These are phyloP conservation scores for Xerocomellus amylosporus DNA, from an alignment of 768 basidiomycete species.

Conservation along the genomic window DNA sequence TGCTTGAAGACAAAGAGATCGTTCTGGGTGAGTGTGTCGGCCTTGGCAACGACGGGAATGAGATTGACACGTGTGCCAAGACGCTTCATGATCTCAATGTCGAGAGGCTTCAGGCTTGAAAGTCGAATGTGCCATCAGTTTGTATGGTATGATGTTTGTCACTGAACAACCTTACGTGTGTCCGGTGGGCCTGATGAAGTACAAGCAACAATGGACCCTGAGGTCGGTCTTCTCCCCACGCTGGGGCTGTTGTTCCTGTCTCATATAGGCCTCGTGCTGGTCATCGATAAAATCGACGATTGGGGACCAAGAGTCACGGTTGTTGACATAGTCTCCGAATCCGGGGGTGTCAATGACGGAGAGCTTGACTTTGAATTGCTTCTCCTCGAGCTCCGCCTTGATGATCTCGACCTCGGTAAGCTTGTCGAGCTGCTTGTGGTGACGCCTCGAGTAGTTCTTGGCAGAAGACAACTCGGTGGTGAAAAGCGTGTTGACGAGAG, in stretches of 20 bases:
- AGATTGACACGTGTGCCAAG: constrained; percentile 97
- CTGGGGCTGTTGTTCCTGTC: constrained; percentile 99
- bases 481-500: constrained; percentile 98
- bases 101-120: constrained; percentile 81
- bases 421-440: constrained; percentile 97
- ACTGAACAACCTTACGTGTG: constrained; percentile 69
- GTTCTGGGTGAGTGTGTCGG: constrained; percentile 93
- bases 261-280: constrained; percentile 94
- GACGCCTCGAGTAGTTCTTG: constrained; percentile 87
- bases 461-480: constrained; percentile 91
- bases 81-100: constrained; percentile 99
- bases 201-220: constrained; percentile 93
- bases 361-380: constrained; percentile 98
- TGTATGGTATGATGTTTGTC: neutral
- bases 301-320: constrained; percentile 96
- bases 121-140: constrained; percentile 5
- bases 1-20: constrained; percentile 92
- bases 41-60: constrained; percentile 96
- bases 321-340: constrained; percentile 99
- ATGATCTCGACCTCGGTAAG: constrained; percentile 98
- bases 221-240: constrained; percentile 91
- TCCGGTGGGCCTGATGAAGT: constrained; percentile 94
- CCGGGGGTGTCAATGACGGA: constrained; percentile 99
- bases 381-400: constrained; percentile 99
- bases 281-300: constrained; percentile 98